These are phyloP conservation scores for Neurospora sp. DNA, from an alignment of 495 filamentous ascomycete species.

Conservation along the genomic window DNA sequence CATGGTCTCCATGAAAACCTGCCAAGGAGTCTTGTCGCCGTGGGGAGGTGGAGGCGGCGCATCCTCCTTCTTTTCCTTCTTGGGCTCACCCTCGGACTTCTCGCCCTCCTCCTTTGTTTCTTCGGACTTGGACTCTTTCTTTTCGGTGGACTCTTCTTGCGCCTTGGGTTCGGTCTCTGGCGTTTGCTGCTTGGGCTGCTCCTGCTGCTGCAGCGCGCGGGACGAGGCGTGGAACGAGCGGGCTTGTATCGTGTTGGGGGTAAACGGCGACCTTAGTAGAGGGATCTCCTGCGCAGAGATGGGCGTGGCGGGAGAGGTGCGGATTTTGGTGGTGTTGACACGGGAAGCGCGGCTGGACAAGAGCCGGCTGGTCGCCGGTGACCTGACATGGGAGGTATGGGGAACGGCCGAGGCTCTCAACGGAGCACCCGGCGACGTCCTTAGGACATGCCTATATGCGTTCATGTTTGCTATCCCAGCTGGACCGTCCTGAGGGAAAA, in stretches of 20 bases:
- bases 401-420: slow-evolving; percentile 25
- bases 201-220: slow-evolving; percentile 24
- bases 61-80: slow-evolving; percentile 58
- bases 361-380: slow-evolving; percentile 51
- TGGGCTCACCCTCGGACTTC: slow-evolving; percentile 33
- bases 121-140: slow-evolving; percentile 22
- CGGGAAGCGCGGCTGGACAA: slow-evolving; percentile 25
- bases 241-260: slow-evolving; percentile 24
- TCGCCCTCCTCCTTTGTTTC: slow-evolving; percentile 38
- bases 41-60: slow-evolving; percentile 87
- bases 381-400: slow-evolving; percentile 38
- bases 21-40: slow-evolving; percentile 95
- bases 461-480: slow-evolving; percentile 29
- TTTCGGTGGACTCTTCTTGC: slow-evolving; percentile 23
- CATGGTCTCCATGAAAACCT: slow-evolving; percentile 95
- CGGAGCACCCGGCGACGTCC: slow-evolving; percentile 29
- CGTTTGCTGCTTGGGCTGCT: slow-evolving; percentile 15
- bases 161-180: slow-evolving; percentile 19
- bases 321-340: slow-evolving; percentile 10
- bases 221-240: slow-evolving; percentile 35
- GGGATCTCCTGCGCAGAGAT: slow-evolving; percentile 14
- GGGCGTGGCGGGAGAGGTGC: slow-evolving; percentile 14
- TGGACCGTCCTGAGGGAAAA: slow-evolving; percentile 5
- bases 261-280: slow-evolving; percentile 37
- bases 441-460: slow-evolving; percentile 32